A percentile compares a stretch with the other conserved stretches of the same genome.
Conservation (phyloP, 805 yeast species). For the Monosporozyma servazzii region DNA sequence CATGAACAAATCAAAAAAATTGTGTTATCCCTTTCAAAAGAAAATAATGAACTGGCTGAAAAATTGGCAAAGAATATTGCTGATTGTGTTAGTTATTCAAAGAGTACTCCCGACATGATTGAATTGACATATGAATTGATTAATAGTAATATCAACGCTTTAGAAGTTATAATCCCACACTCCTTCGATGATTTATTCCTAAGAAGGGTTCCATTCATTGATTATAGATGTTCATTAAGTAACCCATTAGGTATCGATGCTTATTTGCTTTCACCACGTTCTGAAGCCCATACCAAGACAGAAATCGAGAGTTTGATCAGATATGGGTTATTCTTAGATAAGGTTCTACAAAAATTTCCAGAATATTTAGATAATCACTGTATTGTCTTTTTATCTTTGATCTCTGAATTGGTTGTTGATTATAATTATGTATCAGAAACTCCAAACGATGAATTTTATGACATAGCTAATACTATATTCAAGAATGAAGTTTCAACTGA, state of each 20-base stretch:
- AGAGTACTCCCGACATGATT: background rate
- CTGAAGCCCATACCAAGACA: background rate
- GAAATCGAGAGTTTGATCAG: background rate
- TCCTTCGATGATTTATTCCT: conserved; percentile 14
- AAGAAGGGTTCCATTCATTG: conserved; percentile 27
- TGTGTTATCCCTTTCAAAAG: conserved; percentile 7
- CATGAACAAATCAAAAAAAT: conserved; percentile 9
- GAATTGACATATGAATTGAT: background rate
- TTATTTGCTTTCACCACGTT: conserved; percentile 10
- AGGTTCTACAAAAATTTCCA: conserved; percentile 11
- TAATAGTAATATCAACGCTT: conserved; percentile 6
- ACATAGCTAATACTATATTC: conserved; percentile 15
- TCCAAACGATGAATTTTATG: conserved; percentile 14
- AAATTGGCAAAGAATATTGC: conserved; percentile 10
- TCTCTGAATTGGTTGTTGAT: conserved; percentile 34
- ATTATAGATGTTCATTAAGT: conserved; percentile 36
- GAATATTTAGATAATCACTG: conserved; percentile 7
- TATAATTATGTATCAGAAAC: conserved; percentile 26
- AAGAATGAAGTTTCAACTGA: conserved; percentile 2
- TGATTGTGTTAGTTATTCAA: conserved; percentile 5
- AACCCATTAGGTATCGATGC: conserved; percentile 39
- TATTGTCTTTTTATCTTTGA: conserved; percentile 25
- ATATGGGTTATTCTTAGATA: conserved; percentile 16
- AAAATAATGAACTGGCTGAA: conserved; percentile 8
- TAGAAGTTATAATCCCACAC: conserved; percentile 10